A percentile compares a stretch with the other conserved stretches of the same genome.
Conservation (phyloP, 2,329 filamentous ascomycete species). For the Botrytis elliptica region DNA sequence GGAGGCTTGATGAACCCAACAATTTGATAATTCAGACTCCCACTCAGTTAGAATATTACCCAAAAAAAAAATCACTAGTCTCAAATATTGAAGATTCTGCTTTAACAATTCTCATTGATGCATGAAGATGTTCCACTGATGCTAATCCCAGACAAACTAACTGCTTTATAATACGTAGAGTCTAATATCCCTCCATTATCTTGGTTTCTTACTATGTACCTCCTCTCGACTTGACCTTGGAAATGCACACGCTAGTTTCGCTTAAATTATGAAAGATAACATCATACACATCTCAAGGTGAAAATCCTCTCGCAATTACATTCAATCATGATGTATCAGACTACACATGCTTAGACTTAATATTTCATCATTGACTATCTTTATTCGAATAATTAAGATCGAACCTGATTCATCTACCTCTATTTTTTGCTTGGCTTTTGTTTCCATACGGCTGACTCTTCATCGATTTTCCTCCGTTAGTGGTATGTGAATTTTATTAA, state of each 20-base stretch:
- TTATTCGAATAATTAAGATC: background rate
- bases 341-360: background rate
- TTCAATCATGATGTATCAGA: background rate
- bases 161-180: background rate
- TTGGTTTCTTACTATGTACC: background rate
- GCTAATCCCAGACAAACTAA: background rate
- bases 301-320: background rate
- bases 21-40: no score
- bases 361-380: accelerated
- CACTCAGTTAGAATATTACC: no score
- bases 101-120: background rate
- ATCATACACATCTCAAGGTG: background rate
- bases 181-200: background rate
- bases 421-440: background rate
- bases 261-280: background rate
- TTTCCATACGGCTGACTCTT: background rate
- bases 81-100: background rate
- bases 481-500: background rate
- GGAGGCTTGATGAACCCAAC: background rate
- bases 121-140: background rate
- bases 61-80: no score
- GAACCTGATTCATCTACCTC: background rate
- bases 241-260: background rate
- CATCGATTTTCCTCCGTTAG: background rate
- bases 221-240: background rate